Evolutionary conservation across 106 monocot genomes (phyloP).

Genomic region (Dactylorhiza incarnata): DNA sequence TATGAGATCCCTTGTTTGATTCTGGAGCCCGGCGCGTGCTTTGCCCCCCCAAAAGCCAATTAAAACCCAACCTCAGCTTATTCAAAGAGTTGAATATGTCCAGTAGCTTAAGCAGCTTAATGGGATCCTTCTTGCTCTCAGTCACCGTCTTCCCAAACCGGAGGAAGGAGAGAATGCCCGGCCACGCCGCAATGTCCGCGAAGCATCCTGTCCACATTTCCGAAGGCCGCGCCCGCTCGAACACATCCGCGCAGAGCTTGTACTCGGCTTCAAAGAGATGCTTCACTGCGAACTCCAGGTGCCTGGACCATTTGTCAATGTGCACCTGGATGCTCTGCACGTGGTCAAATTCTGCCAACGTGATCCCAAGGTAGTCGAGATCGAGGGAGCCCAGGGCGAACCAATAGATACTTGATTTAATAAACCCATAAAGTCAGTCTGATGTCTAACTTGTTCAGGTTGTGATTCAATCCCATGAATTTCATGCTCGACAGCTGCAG

Average conservation of each 20-base stretch:
- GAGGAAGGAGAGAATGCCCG: constrained; percentile 67
- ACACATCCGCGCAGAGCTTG: constrained; percentile 64
- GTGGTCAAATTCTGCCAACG: constrained; percentile 26
- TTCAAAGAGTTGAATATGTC: constrained; percentile 74
- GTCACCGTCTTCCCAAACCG: constrained; percentile 52
- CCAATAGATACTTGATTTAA: too few relatives aligned
- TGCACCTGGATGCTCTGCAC: constrained; percentile 51
- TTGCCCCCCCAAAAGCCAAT: constrained; percentile 69
- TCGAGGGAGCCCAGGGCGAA: constrained; percentile 41
- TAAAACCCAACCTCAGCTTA: constrained; percentile 72
- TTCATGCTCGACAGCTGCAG: too few relatives aligned
- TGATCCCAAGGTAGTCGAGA: constrained; percentile 57
- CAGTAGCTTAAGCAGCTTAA: constrained; percentile 75
- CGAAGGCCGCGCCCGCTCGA: constrained; percentile 24
- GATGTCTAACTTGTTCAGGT: too few relatives aligned
- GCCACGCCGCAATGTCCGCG: constrained; percentile 54
- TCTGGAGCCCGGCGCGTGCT: constrained; percentile 65
- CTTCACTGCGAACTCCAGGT: constrained; percentile 77
- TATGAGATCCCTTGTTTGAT: constrained; percentile 67
- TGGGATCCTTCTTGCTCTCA: constrained; percentile 82
- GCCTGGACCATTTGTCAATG: constrained; percentile 58
- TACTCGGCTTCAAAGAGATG: constrained; percentile 83
- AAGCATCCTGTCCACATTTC: constrained; percentile 57
- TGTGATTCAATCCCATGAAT: too few relatives aligned
- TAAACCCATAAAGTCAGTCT: too few relatives aligned